Percentiles rank a stretch among this genome's conserved stretches.
Evolutionary conservation across 306 rosid genomes (phyloP).

Genomic region (Fragaria vesca): DNA sequence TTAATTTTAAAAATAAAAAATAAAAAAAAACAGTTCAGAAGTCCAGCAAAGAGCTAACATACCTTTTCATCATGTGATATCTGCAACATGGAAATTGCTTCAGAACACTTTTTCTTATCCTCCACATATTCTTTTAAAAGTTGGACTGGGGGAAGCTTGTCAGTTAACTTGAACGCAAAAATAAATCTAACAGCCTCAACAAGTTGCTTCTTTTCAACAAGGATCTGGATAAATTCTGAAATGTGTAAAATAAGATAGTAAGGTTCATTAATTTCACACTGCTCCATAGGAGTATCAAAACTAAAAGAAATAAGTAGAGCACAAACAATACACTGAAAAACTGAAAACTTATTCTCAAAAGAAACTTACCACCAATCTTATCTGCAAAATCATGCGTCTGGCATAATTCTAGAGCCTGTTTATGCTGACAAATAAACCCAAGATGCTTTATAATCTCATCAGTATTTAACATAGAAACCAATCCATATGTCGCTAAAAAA

Average conservation of each 20-base stretch:
- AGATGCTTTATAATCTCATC: slow-evolving; percentile 47
- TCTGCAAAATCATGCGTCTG: slow-evolving; percentile 33
- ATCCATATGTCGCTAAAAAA: slow-evolving; percentile 27
- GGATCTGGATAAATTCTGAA: slow-evolving; percentile 44
- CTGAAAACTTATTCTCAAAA: not conserved
- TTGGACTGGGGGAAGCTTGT: slow-evolving; percentile 37
- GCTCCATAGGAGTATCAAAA: not conserved
- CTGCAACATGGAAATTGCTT: not conserved
- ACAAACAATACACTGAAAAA: not conserved
- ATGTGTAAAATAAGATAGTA: not conserved
- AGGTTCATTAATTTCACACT: not conserved
- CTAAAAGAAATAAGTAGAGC: not conserved
- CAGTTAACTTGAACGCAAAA: slow-evolving; percentile 44
- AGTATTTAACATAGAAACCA: slow-evolving; percentile 30
- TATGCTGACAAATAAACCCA: slow-evolving; percentile 34
- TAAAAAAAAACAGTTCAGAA: not conserved
- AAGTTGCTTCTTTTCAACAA: slow-evolving; percentile 34
- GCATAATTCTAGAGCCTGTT: slow-evolving; percentile 38
- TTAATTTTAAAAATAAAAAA: too few relatives aligned
- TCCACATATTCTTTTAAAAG: slow-evolving; percentile 23
- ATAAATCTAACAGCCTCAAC: slow-evolving; percentile 55
- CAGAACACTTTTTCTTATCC: slow-evolving; percentile 1
- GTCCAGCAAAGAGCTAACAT: not conserved
- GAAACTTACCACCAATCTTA: slow-evolving; percentile 40
- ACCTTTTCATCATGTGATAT: slow-evolving; percentile 23